phyloP scores from a whole-genome alignment of 1,139 yeast genomes.

The Taphrina pruni region DNA sequence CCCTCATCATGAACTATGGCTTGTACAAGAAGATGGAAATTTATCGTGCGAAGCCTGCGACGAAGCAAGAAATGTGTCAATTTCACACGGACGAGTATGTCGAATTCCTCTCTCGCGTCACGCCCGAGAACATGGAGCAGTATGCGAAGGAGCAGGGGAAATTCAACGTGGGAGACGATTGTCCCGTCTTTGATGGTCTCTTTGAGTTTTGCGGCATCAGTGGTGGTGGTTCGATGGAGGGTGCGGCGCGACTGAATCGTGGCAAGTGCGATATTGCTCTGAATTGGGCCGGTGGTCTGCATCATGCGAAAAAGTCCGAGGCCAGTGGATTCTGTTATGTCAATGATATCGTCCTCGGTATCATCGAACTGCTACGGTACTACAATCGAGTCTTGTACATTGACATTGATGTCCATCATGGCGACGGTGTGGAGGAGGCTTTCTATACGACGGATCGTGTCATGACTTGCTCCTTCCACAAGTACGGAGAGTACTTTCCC shows the following conservation, averaged over 20 bases:
- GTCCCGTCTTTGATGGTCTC: constrained; percentile 95
- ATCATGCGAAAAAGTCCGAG: constrained; percentile 94
- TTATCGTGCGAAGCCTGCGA: constrained; percentile 95
- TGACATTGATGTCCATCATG: constrained; percentile 96
- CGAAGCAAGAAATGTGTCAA: constrained; percentile 98
- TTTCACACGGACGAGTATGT: constrained; percentile 97
- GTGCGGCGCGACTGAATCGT: constrained; percentile 87
- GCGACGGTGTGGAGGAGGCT: constrained; percentile 98
- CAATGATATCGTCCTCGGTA: constrained; percentile 87
- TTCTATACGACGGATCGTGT: constrained; percentile 95
- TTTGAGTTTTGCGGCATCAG: constrained; percentile 93
- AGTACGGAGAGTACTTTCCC: constrained; percentile 95
- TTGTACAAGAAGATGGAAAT: constrained; percentile 96
- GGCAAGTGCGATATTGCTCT: constrained; percentile 96
- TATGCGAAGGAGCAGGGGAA: constrained; percentile 91
- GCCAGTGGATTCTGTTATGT: constrained; percentile 96
- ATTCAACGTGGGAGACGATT: constrained; percentile 96
- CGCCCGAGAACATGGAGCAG: constrained; percentile 91
- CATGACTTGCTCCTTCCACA: constrained; percentile 97
- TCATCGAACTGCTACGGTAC: constrained; percentile 82
- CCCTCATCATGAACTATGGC: constrained; percentile 91
- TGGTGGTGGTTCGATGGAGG: constrained; percentile 98
- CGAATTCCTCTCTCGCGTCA: constrained; percentile 87
- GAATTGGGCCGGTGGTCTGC: constrained; percentile 89
- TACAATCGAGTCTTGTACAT: constrained; percentile 95